Base-by-base conservation (phyloP, 2,329 filamentous ascomycete species). In the Berkeleyomyces basicola region DNA sequence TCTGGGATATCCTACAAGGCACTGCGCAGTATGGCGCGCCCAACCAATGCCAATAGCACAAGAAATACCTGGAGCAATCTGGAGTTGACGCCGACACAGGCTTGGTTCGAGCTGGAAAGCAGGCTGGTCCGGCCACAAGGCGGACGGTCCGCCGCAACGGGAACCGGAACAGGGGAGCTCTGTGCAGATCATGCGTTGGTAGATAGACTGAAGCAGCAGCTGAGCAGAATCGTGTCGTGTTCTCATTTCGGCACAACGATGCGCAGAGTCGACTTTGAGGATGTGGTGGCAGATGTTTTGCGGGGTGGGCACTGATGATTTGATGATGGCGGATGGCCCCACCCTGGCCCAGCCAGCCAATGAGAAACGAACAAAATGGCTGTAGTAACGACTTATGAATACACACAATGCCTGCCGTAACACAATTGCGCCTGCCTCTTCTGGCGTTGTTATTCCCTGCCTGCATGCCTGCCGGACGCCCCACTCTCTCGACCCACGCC, bases 41-140 rank as follows among this genome's bases (percentile, higher is more conserved):
- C 62, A 4, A 31, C 59, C 1, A 58, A 58, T 16, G 36, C 2
- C 49, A 46, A 14, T 16, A 16, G 58, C 49, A 60, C 16, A 7
- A 44, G 36, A 33, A 42, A 40, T 23, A 43, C 39, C 16, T 39
- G 58, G 14, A 33, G 61, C 23, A 61, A 57, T n/a, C 16, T 62
- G 3, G 63, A 65, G 37, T 36, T 65, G 36, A 65, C 63, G 4
- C 63, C 63, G 3, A 61, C 61, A 2, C 63, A 65, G 51, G 63
- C 63, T 7, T 65, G 63, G 63, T 65, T 65, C 43, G 63, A 65
- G 37, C n/a, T 65, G 16, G 60, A 65, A 37, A 16, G 23, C 5
- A 16, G 37, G 23, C 39, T 64, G 14, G 53, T 64, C 40, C 36
- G 60, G 43, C 51, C 43, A 6, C 42, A 53, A 43, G 16, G 16